A percentile compares a stretch with the other conserved stretches of the same genome.
phyloP scores from a whole-genome alignment of 1,284 basidiomycete genomes.

The Leccinum fuscescens region DNA sequence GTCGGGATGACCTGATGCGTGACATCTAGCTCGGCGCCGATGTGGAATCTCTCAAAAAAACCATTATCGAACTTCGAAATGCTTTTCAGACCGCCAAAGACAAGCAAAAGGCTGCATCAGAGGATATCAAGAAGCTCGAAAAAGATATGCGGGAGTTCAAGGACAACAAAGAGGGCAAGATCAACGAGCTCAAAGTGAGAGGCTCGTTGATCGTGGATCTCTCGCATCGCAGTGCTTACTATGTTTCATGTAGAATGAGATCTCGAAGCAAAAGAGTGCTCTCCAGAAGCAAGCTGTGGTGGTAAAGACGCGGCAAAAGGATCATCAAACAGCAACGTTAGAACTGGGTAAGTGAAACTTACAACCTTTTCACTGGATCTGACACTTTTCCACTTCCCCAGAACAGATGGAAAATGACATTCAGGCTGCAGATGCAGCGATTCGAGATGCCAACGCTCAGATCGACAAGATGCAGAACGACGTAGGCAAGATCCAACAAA shows the following conservation, averaged over 20 bases:
- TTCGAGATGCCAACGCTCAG: conserved; percentile 60
- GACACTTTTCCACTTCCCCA: conserved; percentile 23
- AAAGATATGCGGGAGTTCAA: conserved; percentile 99
- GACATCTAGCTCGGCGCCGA: conserved; percentile 71
- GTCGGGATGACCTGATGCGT: neutral
- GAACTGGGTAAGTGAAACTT: conserved; percentile 69
- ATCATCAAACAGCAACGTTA: conserved; percentile 82
- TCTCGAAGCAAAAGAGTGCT: conserved; percentile 77
- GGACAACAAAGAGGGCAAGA: conserved; percentile 97
- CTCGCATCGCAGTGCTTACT: conserved; percentile 9
- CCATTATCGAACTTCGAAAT: conserved; percentile 65
- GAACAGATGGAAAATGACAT: conserved; percentile 89
- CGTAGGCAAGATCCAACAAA: conserved; percentile 55
- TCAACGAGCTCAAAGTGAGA: conserved; percentile 86
- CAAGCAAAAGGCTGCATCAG: conserved; percentile 75
- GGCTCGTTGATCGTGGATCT: neutral
- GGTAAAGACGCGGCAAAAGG: conserved; percentile 87
- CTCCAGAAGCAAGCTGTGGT: conserved; percentile 78
- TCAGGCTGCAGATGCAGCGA: conserved; percentile 51
- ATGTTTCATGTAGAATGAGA: conserved; percentile 50
- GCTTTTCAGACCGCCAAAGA: conserved; percentile 68
- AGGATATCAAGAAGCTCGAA: conserved; percentile 84
- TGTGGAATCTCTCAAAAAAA: conserved; percentile 71
- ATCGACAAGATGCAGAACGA: conserved; percentile 65
- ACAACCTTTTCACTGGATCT: neutral